These are phyloP conservation scores for Oenanthe sinensis DNA, from an alignment of 129 eudicot genomes.

Conservation along the genomic window DNA sequence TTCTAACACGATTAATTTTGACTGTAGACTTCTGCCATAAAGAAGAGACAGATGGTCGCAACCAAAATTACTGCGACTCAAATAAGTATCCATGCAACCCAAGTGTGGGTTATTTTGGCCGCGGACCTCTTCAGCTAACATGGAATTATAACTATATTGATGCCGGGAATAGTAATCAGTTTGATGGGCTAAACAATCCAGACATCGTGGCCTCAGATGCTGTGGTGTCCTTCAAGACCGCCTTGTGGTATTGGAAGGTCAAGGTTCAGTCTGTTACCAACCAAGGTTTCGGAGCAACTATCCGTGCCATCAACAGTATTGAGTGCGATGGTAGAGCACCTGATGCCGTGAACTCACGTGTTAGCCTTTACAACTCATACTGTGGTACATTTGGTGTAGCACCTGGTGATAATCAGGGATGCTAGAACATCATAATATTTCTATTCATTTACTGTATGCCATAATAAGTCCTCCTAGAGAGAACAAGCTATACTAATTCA, in stretches of 20 bases:
- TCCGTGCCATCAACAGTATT: not conserved
- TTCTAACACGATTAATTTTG: not conserved
- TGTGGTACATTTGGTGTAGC: conserved; percentile 6
- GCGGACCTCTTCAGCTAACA: conserved; percentile 24
- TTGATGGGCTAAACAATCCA: conserved; percentile 22
- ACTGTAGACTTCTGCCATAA: conserved; percentile 5
- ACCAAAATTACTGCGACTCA: conserved; percentile 3
- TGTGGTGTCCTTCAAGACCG: conserved; percentile 21
- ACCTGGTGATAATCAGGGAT: conserved; percentile 6
- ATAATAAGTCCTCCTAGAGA: not conserved
- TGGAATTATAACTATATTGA: conserved; percentile 22
- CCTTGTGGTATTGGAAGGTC: conserved; percentile 31
- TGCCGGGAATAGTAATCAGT: conserved; percentile 17
- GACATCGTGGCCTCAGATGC: conserved; percentile 26
- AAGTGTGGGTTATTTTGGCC: conserved; percentile 12
- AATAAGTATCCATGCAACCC: conserved; percentile 15
- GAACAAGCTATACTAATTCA: not conserved
- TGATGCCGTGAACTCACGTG: not conserved
- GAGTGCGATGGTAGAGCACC: not conserved
- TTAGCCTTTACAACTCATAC: not conserved
- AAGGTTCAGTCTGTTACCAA: conserved; percentile 12
- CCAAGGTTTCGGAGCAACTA: conserved; percentile 8
- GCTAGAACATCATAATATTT: conserved; percentile 10
- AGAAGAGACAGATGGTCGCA: conserved; percentile 15
- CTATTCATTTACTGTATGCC: not conserved